Base-by-base conservation (phyloP, 345 rosid species). In the Citrus reticulata region DNA sequence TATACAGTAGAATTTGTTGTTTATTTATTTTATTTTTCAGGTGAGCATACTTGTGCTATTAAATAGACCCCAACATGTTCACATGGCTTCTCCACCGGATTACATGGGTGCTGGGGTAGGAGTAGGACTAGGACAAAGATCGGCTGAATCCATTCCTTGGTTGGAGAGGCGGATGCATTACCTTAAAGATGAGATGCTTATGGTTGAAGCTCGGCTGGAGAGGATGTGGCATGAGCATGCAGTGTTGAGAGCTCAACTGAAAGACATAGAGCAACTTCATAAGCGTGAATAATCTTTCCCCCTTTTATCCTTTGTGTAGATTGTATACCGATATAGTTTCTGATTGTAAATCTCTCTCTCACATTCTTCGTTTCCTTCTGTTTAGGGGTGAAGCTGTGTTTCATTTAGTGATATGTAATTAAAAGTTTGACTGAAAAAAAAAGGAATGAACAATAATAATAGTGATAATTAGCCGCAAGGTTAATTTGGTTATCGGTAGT, bases 141-240 rank as follows among this genome's bases (percentile, higher is more conserved):
- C 81, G 27, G 83, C 82, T 42, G 93, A 90, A 86, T 80, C 88
- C 27, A 79, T 83, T 7, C 85, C 84, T 9, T 91, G 98, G 95
- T 67, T 91, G 81, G 97, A 95, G 84, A 90, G 88, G 83, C 88
- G 91, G 83, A 66, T 88, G 76, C 93, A 90, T 83, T 85, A 92
- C 83, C 92, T 92, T 46, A 87, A 91, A 77, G 92, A 91, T 9
- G 96, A 91, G 86, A 88, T 95, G 88, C 75, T 88, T 37, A 90
- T 90, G 91, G 91, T 88, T 7, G 98, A 92, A 86, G 87, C 87
- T 66, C 87, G 89, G 85, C 82, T 91, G 59, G 93, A 92, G 89
- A 88, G 96, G 84, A 87, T 92, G 92, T 85, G 79, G 77, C 81
- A 85, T 29, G 93, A 93, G 78, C 89, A 91, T 46, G 68, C 86